A percentile compares a stretch with the other conserved stretches of the same genome.
phyloP scores from a whole-genome alignment of 2,329 filamentous ascomycete genomes.

The Parastagonospora nodorum region DNA sequence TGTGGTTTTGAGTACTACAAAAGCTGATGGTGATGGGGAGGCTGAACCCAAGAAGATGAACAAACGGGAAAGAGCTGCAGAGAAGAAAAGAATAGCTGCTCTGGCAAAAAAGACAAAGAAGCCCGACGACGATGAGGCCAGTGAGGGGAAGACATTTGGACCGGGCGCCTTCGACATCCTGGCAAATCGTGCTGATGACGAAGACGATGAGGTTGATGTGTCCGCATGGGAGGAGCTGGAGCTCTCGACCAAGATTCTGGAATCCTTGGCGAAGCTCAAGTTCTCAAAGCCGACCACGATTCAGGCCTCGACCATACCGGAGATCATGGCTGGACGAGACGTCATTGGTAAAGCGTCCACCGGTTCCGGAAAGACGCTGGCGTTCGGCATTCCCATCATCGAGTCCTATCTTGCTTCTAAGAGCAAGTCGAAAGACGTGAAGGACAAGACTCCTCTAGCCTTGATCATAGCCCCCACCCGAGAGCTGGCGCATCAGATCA shows the following conservation, averaged over 20 bases:
- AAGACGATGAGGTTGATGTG: slow-evolving; percentile 68
- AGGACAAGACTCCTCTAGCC: slow-evolving; percentile 57
- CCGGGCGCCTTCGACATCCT: slow-evolving; percentile 60
- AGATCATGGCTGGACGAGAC: slow-evolving; percentile 81
- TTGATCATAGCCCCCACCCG: slow-evolving; percentile 88
- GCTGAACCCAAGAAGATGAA: slow-evolving; percentile 19
- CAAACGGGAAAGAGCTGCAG: slow-evolving; percentile 10
- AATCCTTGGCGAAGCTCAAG: slow-evolving; percentile 76
- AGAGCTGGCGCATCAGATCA: slow-evolving; percentile 91
- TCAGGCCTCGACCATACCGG: slow-evolving; percentile 78
- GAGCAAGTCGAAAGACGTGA: slow-evolving; percentile 40
- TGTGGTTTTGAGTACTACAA: slow-evolving; percentile 22
- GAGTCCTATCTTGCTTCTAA: slow-evolving; percentile 71
- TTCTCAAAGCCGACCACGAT: slow-evolving; percentile 84
- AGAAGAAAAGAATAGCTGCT: slow-evolving; percentile 15
- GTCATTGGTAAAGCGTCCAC: slow-evolving; percentile 96
- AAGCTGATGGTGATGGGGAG: slow-evolving; percentile 9
- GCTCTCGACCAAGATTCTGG: slow-evolving; percentile 73
- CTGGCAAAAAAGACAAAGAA: slow-evolving; percentile 25
- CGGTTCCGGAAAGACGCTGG: slow-evolving; percentile 94
- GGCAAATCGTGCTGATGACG: slow-evolving; percentile 55
- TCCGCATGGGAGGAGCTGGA: slow-evolving; percentile 78
- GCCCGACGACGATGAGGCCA: slow-evolving; percentile 31
- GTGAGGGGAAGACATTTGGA: slow-evolving; percentile 33
- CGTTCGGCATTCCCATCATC: slow-evolving; percentile 91